Evolutionary conservation across 495 filamentous ascomycete genomes (phyloP).

Genomic region (Penicillium herquei): DNA sequence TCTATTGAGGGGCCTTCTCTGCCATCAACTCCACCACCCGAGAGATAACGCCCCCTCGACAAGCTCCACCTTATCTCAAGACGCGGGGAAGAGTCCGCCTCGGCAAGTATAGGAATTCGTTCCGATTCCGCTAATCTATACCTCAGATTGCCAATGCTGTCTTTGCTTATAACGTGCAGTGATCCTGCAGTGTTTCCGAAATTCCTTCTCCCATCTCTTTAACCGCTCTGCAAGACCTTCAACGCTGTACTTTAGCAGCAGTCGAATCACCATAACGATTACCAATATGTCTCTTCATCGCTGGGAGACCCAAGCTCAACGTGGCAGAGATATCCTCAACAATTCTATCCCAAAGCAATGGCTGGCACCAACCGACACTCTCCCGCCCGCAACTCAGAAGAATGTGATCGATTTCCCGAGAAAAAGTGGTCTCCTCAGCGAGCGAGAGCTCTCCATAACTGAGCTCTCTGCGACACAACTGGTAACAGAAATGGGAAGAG

Average conservation of each 20-base stretch:
- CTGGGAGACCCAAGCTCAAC: constrained; percentile 36
- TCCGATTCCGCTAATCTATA: constrained; percentile 1
- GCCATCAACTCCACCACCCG: no score
- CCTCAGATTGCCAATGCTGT: background rate
- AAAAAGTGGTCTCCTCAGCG: constrained; percentile 47
- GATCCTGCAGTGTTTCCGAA: background rate
- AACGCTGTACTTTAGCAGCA: background rate
- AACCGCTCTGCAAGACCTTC: background rate
- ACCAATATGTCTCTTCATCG: constrained; percentile 24
- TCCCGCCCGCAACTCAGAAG: constrained; percentile 30
- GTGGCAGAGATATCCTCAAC: constrained; percentile 32
- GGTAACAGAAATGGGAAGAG: constrained; percentile 44
- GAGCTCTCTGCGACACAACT: constrained; percentile 54
- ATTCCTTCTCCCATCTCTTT: background rate
- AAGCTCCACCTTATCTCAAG: background rate
- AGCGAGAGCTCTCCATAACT: constrained; percentile 57
- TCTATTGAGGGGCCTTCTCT: no score
- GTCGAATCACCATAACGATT: background rate
- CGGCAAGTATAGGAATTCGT: background rate
- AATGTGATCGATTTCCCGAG: constrained; percentile 44
- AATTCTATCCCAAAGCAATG: constrained; percentile 42
- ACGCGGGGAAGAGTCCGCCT: constrained; percentile 4
- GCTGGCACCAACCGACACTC: constrained; percentile 28
- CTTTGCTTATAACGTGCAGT: no score
- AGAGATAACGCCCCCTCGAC: background rate